Evolutionary conservation across 768 basidiomycete species (phyloP).

Genomic region (Pulveroboletus ravenelii): DNA sequence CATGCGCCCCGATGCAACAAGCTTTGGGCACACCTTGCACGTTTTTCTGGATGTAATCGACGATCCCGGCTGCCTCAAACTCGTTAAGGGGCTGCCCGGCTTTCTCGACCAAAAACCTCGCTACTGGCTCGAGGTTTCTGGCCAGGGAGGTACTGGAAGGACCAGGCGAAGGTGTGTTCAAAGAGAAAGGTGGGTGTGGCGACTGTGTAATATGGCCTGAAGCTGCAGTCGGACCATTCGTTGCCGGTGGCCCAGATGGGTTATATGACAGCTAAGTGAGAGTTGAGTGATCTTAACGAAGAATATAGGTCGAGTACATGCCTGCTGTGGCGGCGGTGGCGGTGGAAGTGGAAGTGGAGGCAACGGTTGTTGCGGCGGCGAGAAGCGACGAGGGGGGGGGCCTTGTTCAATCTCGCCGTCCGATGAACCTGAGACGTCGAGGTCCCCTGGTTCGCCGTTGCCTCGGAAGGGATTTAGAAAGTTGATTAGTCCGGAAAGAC

Average conservation of each 20-base stretch:
- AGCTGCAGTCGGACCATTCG: slow-evolving; percentile 13
- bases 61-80: slow-evolving; percentile 51
- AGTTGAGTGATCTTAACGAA: slow-evolving; percentile 20
- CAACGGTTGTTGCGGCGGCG: slow-evolving; percentile 20
- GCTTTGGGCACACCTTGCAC: slow-evolving; percentile 37
- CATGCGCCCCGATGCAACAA: slow-evolving; percentile 11
- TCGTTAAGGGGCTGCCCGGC: slow-evolving; percentile 45
- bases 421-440: slow-evolving; percentile 15
- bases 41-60: slow-evolving; percentile 50
- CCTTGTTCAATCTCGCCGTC: slow-evolving; percentile 28
- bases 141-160: slow-evolving; percentile 28
- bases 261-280: slow-evolving; percentile 22
- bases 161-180: slow-evolving; percentile 13
- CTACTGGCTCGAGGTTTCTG: slow-evolving; percentile 46
- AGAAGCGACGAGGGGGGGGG: slow-evolving; percentile 22
- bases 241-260: slow-evolving; percentile 14
- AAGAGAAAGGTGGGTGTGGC: slow-evolving; percentile 16
- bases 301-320: slow-evolving; percentile 20
- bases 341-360: slow-evolving; percentile 12
- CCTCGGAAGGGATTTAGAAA: slow-evolving; percentile 46
- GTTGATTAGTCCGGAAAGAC: slow-evolving; percentile 44
- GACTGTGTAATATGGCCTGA: slow-evolving; percentile 9
- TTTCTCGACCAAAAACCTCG: slow-evolving; percentile 44
- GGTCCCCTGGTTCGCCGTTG: slow-evolving; percentile 19
- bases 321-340: slow-evolving; percentile 23